Evolutionary conservation across 2,329 filamentous ascomycete genomes (phyloP).

Genomic region (Dendrostoma leiphaemia): DNA sequence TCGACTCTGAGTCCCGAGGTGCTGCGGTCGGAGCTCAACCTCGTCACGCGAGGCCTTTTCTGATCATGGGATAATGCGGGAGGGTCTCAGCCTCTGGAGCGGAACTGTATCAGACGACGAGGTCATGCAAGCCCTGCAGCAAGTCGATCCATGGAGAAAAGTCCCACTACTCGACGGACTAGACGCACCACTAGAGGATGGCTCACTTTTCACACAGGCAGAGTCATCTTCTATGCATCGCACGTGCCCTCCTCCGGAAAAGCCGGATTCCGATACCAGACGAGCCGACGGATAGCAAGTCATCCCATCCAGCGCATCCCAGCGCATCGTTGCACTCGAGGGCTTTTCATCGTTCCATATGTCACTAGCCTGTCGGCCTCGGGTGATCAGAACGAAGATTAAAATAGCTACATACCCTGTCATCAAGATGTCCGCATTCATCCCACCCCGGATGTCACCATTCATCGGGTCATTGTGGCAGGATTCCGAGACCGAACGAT

Average conservation of each 20-base stretch:
- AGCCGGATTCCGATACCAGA: constrained; percentile 37
- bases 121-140: constrained; percentile 43
- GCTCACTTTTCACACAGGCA: constrained; percentile 40
- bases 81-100: constrained; percentile 46
- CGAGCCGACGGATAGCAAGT: constrained; percentile 35
- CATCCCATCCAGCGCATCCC: neutral
- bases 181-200: constrained; percentile 29
- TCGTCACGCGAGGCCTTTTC: constrained; percentile 51
- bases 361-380: neutral
- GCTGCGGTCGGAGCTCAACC: constrained; percentile 31
- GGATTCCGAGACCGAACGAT: constrained; percentile 8
- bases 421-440: constrained; percentile 2
- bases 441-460: constrained; percentile 1
- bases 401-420: neutral
- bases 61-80: constrained; percentile 47
- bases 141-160: constrained; percentile 42
- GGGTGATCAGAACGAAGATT: neutral
- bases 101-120: constrained; percentile 34
- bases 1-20: constrained; percentile 4
- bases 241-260: constrained; percentile 33
- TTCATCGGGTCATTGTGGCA: constrained; percentile 2
- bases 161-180: constrained; percentile 39
- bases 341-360: neutral
- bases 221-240: constrained; percentile 43
- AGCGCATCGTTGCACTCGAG: neutral